phyloP scores from a whole-genome alignment of 371 early-diverging fungal genomes.

The Syncephalastrum contaminatum region DNA sequence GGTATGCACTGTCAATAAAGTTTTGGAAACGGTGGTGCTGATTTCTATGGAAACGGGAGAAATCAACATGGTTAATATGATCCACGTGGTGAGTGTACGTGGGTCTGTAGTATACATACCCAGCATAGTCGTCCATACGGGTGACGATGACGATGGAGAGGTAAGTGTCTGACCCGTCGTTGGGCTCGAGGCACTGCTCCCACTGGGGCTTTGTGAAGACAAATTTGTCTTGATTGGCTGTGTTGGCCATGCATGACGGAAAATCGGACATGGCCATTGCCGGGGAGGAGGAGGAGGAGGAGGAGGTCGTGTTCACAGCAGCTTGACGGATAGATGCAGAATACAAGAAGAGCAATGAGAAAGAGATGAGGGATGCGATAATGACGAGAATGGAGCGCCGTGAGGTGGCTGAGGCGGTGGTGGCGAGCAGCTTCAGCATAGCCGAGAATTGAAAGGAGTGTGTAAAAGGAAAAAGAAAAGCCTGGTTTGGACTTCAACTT shows the following conservation, averaged over 20 bases:
- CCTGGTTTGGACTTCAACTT: too few relatives aligned
- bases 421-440: too few relatives aligned
- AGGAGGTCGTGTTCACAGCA: too few relatives aligned
- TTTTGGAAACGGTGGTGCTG: conserved; percentile 48
- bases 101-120: conserved; percentile 17
- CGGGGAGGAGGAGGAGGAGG: conserved; percentile 1
- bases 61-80: too few relatives aligned
- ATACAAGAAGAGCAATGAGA: conserved; percentile 10
- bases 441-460: too few relatives aligned
- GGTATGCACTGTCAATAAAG: conserved; percentile 39
- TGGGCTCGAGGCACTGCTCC: conserved; percentile 9
- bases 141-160: conserved; percentile 50
- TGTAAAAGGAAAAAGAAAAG: too few relatives aligned
- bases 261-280: background rate
- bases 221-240: background rate
- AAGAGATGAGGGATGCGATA: conserved; percentile 5
- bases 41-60: conserved; percentile 16
- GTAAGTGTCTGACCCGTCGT: background rate
- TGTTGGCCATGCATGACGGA: conserved; percentile 4
- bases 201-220: conserved; percentile 11
- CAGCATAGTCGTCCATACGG: conserved; percentile 50
- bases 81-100: too few relatives aligned
- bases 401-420: background rate
- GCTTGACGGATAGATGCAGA: conserved; percentile 11
- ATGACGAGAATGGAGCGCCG: conserved; percentile 4